phyloP scores from a whole-genome alignment of 371 early-diverging fungal genomes.

The Mucor piriformis region DNA sequence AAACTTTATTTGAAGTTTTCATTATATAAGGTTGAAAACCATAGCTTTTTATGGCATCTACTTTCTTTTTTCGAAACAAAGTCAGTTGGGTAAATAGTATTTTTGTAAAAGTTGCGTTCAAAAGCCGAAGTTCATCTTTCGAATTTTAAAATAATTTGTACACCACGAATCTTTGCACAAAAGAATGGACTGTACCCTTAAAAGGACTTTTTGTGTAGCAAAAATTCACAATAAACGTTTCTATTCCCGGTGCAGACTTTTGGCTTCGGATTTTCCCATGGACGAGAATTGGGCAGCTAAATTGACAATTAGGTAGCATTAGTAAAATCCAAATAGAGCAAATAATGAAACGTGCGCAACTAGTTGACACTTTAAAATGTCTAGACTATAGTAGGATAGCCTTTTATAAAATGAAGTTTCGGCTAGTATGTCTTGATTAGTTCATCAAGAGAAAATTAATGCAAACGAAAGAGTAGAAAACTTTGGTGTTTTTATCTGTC shows the following conservation, averaged over 20 bases:
- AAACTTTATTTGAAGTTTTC: no score
- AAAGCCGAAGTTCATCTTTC: no score
- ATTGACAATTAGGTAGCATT: not conserved
- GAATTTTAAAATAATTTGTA: not conserved
- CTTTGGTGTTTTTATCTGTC: no score
- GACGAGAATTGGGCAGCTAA: not conserved
- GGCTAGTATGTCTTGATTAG: no score
- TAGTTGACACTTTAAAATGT: no score
- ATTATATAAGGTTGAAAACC: not conserved
- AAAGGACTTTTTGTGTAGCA: not conserved
- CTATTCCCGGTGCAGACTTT: not conserved
- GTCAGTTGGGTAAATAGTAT: no score
- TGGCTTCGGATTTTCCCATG: slow-evolving; percentile 1
- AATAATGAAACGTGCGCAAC: not conserved
- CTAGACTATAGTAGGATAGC: no score
- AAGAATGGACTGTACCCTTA: not conserved
- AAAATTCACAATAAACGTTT: not conserved
- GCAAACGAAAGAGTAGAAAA: no score
- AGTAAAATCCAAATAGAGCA: not conserved
- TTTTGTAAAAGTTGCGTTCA: no score
- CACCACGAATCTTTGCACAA: not conserved
- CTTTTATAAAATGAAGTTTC: no score
- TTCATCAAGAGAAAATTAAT: no score
- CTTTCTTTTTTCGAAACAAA: no score
- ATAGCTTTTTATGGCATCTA: not conserved